These are phyloP conservation scores for Taphrina betulina DNA, from an alignment of 1,139 yeast genomes.

Conservation along the genomic window DNA sequence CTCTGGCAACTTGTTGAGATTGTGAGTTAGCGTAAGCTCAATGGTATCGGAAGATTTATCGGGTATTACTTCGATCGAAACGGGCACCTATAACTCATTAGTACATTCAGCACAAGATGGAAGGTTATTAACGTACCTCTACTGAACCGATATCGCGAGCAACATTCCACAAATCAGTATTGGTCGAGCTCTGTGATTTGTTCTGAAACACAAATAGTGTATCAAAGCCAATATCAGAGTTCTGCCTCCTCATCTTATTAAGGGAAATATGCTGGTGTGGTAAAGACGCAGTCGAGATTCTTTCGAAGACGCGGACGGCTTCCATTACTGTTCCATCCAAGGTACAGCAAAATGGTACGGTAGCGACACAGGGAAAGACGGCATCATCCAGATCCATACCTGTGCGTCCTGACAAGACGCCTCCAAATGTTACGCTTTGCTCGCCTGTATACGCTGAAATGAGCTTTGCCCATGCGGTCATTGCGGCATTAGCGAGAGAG, in stretches of 20 bases:
- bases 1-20: conserved; percentile 28
- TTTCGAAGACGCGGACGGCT: conserved; percentile 23
- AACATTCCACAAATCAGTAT: conserved; percentile 1
- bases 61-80: conserved; percentile 26
- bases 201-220: conserved; percentile 38
- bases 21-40: conserved; percentile 11
- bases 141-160: conserved; percentile 14
- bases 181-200: background rate
- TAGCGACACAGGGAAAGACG: conserved; percentile 38
- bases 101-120: no score
- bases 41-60: conserved; percentile 3
- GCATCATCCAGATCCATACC: conserved; percentile 29
- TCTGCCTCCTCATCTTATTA: conserved; percentile 11
- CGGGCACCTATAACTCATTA: no score
- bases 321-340: conserved; percentile 33
- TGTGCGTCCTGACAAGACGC: conserved; percentile 38
- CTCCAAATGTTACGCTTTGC: conserved; percentile 36
- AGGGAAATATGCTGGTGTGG: conserved; percentile 36
- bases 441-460: conserved; percentile 38
- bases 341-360: conserved; percentile 36
- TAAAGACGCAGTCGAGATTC: conserved; percentile 6
- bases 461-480: conserved; percentile 39
- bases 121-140: no score
- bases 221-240: conserved; percentile 35
- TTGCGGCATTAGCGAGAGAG: conserved; percentile 34